phyloP scores from a whole-genome alignment of 2,329 filamentous ascomycete species.

The Aspergillus latus region DNA sequence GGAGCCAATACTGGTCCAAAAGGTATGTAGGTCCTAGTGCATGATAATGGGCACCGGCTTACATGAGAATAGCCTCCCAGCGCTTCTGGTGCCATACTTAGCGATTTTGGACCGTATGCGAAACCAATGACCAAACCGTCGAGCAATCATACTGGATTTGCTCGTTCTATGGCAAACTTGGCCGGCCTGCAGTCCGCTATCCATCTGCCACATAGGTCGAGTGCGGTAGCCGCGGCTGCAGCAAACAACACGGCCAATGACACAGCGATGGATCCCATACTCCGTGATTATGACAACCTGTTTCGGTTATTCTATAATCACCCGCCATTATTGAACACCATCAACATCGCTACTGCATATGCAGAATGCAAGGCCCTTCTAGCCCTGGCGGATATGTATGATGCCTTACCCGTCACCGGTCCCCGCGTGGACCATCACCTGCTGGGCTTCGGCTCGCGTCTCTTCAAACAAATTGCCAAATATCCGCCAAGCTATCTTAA shows the following conservation, averaged over 20 bases:
- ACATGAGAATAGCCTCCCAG: constrained; percentile 31
- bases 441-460: constrained; percentile 80
- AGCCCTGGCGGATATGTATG: constrained; percentile 89
- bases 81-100: constrained; percentile 58
- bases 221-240: constrained; percentile 45
- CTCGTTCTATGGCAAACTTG: constrained; percentile 84
- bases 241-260: constrained; percentile 33
- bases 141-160: constrained; percentile 67
- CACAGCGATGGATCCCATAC: constrained; percentile 66
- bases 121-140: constrained; percentile 64
- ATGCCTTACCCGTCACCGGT: constrained; percentile 82
- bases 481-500: constrained; percentile 92
- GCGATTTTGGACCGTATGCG: constrained; percentile 45
- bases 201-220: constrained; percentile 48
- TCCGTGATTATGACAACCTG: constrained; percentile 92
- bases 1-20: constrained; percentile 84
- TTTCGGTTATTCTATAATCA: constrained; percentile 97
- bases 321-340: constrained; percentile 72
- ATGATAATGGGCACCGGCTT: background rate
- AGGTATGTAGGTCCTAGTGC: constrained; percentile 51
- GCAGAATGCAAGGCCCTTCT: constrained; percentile 91
- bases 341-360: constrained; percentile 91
- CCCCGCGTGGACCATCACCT: constrained; percentile 91
- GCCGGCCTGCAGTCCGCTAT: constrained; percentile 55
- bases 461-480: constrained; percentile 96